phyloP scores from a whole-genome alignment of 2,329 filamentous ascomycete species.

The Sporothrix variecibatus region DNA sequence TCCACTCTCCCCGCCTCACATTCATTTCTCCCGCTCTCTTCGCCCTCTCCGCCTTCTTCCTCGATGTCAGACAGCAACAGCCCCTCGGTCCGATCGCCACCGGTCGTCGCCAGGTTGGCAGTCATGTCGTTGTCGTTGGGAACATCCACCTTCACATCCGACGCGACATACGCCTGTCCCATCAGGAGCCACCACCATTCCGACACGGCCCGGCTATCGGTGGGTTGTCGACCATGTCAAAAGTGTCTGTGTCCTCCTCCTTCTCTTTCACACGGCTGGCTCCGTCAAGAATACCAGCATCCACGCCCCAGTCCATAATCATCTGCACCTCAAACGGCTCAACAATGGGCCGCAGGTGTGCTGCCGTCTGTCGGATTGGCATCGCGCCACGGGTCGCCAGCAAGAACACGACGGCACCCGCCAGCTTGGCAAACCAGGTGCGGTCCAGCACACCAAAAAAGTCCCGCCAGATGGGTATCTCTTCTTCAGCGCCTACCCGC shows the following conservation, averaged over 20 bases:
- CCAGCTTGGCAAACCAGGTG: constrained; percentile 64
- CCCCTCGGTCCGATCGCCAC: not conserved
- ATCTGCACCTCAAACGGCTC: constrained; percentile 64
- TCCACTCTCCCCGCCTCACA: too few species aligned
- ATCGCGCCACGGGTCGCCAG: constrained; percentile 64
- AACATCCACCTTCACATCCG: not conserved
- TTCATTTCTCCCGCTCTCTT: not conserved
- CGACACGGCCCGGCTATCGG: constrained; percentile 47
- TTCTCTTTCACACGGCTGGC: constrained; percentile 30
- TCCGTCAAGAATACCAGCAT: constrained; percentile 53
- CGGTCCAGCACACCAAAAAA: constrained; percentile 62
- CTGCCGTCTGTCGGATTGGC: constrained; percentile 53
- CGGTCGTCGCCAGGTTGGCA: not conserved
- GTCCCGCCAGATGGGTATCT: constrained; percentile 72
- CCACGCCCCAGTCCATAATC: constrained; percentile 60
- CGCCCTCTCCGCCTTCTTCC: not conserved
- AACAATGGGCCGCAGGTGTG: constrained; percentile 58
- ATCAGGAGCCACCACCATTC: constrained; percentile 71
- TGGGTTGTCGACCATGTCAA: not conserved
- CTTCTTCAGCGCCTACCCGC: constrained; percentile 44
- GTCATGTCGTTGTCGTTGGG: not conserved
- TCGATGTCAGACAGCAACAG: not conserved
- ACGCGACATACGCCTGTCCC: constrained; percentile 38
- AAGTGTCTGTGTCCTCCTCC: too few species aligned
- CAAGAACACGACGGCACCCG: constrained; percentile 63